Evolutionary conservation across 2,329 filamentous ascomycete species (phyloP).

Genomic region (Hymenoscyphus repandus): DNA sequence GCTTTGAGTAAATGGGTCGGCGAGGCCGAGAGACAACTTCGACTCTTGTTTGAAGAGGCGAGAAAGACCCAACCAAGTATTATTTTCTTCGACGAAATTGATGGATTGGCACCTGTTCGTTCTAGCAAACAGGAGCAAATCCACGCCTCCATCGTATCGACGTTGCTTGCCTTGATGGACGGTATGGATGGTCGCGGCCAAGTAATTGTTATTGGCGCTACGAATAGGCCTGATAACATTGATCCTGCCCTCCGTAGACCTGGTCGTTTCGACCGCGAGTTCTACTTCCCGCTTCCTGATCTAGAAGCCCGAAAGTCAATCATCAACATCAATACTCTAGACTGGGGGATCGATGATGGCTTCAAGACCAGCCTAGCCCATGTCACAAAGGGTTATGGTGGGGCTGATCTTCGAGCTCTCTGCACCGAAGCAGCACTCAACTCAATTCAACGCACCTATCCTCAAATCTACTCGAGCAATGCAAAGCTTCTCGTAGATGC

Average conservation of each 20-base stretch:
- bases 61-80: conserved; percentile 95
- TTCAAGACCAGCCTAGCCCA: conserved; percentile 84
- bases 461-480: conserved; percentile 88
- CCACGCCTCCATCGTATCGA: conserved; percentile 94
- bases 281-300: conserved; percentile 93
- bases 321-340: conserved; percentile 89
- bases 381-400: conserved; percentile 91
- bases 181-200: conserved; percentile 98
- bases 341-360: conserved; percentile 74
- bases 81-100: conserved; percentile 99
- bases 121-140: conserved; percentile 99
- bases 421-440: conserved; percentile 96
- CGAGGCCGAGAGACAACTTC: conserved; percentile 91
- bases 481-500: conserved; percentile 88
- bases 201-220: conserved; percentile 98
- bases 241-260: conserved; percentile 92
- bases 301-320: conserved; percentile 76
- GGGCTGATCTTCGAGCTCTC: conserved; percentile 87
- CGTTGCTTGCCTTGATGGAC: conserved; percentile 90
- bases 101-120: conserved; percentile 89
- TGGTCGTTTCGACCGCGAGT: conserved; percentile 93
- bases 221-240: conserved; percentile 92
- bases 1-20: conserved; percentile 98
- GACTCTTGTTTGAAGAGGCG: conserved; percentile 91
- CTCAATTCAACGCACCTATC: conserved; percentile 90